Percentiles rank a stretch among this genome's conserved stretches.
These are phyloP conservation scores for Pseudozyma pruni DNA, from an alignment of 1,284 basidiomycete genomes.

Conservation along the genomic window DNA sequence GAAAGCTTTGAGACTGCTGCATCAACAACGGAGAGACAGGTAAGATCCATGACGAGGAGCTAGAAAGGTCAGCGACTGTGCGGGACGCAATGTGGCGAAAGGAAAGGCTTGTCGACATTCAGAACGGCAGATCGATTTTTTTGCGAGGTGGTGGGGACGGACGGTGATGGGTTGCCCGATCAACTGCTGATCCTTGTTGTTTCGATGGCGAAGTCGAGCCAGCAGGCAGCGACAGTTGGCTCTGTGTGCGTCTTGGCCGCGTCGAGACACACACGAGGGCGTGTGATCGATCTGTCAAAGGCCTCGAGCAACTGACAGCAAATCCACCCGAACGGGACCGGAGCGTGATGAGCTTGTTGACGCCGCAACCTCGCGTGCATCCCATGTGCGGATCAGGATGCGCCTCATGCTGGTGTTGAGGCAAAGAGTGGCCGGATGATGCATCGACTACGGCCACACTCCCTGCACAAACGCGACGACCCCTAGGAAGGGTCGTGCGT, in stretches of 20 bases:
- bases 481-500: too few relatives aligned
- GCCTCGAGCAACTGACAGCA: too few relatives aligned
- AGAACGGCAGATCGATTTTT: not conserved
- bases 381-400: not conserved
- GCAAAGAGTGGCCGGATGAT: not conserved
- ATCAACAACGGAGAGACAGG: not conserved
- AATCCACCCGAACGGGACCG: too few relatives aligned
- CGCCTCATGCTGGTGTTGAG: not conserved
- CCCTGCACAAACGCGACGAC: too few relatives aligned
- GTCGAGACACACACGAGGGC: too few relatives aligned
- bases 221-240: too few relatives aligned
- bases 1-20: conserved; percentile 24
- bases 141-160: not conserved
- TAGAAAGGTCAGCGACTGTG: conserved; percentile 13
- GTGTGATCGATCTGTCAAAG: too few relatives aligned
- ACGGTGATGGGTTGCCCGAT: too few relatives aligned
- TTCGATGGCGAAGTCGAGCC: too few relatives aligned
- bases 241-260: too few relatives aligned
- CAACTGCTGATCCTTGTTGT: too few relatives aligned
- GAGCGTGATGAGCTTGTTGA: not conserved
- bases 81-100: not conserved
- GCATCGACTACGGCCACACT: not conserved
- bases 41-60: too few relatives aligned
- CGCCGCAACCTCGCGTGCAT: not conserved
- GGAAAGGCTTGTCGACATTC: conserved; percentile 5